A percentile compares a stretch with the other conserved stretches of the same genome.
phyloP scores from a whole-genome alignment of 2,329 filamentous ascomycete genomes.

The Fusarium metavorans region DNA sequence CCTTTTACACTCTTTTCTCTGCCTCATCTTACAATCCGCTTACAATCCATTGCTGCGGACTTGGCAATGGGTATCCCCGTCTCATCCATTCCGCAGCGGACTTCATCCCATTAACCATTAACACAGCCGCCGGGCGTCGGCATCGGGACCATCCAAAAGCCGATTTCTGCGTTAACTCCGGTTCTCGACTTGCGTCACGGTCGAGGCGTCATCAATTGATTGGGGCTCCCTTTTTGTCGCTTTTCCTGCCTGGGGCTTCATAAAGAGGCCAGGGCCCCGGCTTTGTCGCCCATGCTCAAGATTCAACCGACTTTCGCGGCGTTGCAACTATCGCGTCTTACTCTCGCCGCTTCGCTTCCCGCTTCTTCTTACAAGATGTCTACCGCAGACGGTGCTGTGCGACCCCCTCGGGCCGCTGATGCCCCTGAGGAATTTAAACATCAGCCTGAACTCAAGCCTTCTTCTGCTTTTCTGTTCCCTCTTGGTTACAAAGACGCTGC shows the following conservation, averaged over 20 bases:
- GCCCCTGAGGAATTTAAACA: slow-evolving; percentile 41
- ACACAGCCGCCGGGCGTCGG: slow-evolving; percentile 17
- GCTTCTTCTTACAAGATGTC: slow-evolving; percentile 49
- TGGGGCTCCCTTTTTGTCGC: slow-evolving; percentile 12
- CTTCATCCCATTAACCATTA: slow-evolving; percentile 16
- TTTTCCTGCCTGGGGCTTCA: slow-evolving; percentile 38
- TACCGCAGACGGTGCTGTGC: slow-evolving; percentile 46
- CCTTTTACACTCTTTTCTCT: not conserved
- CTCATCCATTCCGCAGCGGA: slow-evolving; percentile 32
- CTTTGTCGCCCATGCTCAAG: slow-evolving; percentile 57
- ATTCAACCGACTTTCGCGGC: slow-evolving; percentile 54
- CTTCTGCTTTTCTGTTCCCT: slow-evolving; percentile 73
- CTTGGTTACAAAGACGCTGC: slow-evolving; percentile 92
- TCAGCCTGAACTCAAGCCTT: slow-evolving; percentile 44
- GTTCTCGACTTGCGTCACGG: slow-evolving; percentile 25
- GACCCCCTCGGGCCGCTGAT: slow-evolving; percentile 40
- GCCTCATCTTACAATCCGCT: not conserved
- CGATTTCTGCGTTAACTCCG: slow-evolving; percentile 44
- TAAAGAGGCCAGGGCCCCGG: slow-evolving; percentile 34
- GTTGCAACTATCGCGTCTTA: slow-evolving; percentile 57
- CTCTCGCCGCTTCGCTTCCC: slow-evolving; percentile 46
- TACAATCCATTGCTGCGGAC: slow-evolving; percentile 5
- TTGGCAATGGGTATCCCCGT: slow-evolving; percentile 30
- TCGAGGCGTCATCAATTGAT: slow-evolving; percentile 43
- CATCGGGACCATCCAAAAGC: slow-evolving; percentile 39